Percentiles rank a stretch among this genome's conserved stretches.
phyloP scores from a whole-genome alignment of 2,329 filamentous ascomycete genomes.

The Dactylellina cionopaga region DNA sequence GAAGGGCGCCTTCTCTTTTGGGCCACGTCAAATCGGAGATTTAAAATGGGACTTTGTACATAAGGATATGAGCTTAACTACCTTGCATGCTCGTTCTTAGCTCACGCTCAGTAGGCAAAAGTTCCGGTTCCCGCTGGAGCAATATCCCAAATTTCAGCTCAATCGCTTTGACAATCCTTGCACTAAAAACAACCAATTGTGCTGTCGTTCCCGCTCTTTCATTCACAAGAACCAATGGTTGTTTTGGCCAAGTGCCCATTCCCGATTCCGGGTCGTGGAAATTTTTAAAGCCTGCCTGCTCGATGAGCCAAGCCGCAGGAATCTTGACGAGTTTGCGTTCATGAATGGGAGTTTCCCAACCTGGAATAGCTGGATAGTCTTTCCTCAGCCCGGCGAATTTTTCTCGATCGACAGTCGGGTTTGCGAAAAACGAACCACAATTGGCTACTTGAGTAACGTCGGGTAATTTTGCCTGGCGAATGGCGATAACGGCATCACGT shows the following conservation, averaged over 20 bases:
- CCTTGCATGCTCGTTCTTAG: no score
- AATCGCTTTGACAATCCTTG: slow-evolving; percentile 1
- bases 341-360: slow-evolving; percentile 1
- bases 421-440: slow-evolving; percentile 36
- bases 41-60: no score
- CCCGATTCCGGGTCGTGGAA: slow-evolving; percentile 15
- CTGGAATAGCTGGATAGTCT: slow-evolving; percentile 2
- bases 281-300: slow-evolving; percentile 10
- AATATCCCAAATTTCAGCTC: neutral
- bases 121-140: slow-evolving; percentile 20
- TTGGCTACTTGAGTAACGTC: slow-evolving; percentile 18
- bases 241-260: slow-evolving; percentile 28
- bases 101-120: neutral
- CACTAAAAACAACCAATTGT: neutral
- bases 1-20: no score
- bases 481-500: slow-evolving; percentile 22
- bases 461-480: slow-evolving; percentile 23
- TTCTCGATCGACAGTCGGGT: slow-evolving; percentile 8
- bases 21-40: no score
- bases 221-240: slow-evolving; percentile 24
- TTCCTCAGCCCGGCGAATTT: neutral
- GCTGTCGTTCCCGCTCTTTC: neutral
- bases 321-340: slow-evolving; percentile 3
- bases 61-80: no score
- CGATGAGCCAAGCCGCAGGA: slow-evolving; percentile 27